Conservation (phyloP, 306 rosid genomes). For the peach (Prunus persica) region DNA sequence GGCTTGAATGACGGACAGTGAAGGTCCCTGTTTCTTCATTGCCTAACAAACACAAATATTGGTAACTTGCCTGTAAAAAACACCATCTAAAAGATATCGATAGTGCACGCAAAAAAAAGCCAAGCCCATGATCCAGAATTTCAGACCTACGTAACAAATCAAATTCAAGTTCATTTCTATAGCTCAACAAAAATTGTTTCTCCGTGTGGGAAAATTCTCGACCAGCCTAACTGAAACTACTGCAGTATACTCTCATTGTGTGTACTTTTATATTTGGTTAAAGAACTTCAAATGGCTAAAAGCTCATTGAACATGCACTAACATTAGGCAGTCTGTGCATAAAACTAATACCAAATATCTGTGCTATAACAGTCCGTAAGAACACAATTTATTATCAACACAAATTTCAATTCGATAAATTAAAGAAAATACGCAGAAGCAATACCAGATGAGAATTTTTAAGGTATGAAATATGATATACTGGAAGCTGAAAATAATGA, state of each 20-base stretch:
- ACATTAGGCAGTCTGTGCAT: neutral
- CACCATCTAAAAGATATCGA: neutral
- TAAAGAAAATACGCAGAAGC: neutral
- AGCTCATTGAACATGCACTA: neutral
- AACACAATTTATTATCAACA: neutral
- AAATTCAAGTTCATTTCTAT: neutral
- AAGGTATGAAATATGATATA: neutral
- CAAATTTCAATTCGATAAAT: neutral
- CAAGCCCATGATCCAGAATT: neutral
- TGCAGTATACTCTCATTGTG: neutral
- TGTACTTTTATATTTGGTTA: neutral
- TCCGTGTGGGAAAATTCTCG: neutral
- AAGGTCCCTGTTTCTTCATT: neutral
- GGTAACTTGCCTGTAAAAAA: neutral
- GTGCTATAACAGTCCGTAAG: neutral
- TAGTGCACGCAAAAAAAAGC: neutral
- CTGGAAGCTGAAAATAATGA: neutral
- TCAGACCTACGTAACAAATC: neutral
- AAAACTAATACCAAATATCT: neutral
- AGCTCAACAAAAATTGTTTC: neutral
- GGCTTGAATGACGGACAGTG: neutral
- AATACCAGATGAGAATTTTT: neutral
- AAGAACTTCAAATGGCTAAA: neutral
- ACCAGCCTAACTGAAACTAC: neutral
- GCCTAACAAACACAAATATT: neutral